Percentiles rank a stretch among this genome's conserved stretches.
These are phyloP conservation scores for Fusarium anguioides DNA, from an alignment of 2,329 filamentous ascomycete species.

Conservation along the genomic window DNA sequence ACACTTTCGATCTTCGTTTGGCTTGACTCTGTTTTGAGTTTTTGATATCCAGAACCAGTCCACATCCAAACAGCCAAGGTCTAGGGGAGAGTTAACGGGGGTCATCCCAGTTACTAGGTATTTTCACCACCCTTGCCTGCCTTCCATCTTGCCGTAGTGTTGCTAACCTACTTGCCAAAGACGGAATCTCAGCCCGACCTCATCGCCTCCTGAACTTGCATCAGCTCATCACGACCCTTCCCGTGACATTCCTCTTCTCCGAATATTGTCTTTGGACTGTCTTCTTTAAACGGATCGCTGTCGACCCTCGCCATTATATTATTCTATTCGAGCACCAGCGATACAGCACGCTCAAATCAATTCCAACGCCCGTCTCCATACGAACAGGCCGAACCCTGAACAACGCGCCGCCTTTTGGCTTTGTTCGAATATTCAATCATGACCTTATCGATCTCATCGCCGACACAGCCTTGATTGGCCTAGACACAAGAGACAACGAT, in stretches of 20 bases:
- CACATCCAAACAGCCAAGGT: conserved; percentile 13
- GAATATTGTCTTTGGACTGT: conserved; percentile 23
- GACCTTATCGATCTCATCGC: conserved; percentile 46
- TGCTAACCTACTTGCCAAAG: conserved; percentile 30
- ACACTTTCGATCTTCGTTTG: conserved; percentile 23
- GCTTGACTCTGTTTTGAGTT: conserved; percentile 35
- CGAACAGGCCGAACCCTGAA: conserved; percentile 32
- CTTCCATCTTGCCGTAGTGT: conserved; percentile 9
- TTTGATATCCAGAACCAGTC: conserved; percentile 31
- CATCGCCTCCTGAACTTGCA: conserved; percentile 39
- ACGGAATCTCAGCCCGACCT: conserved; percentile 35
- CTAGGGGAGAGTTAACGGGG: conserved; percentile 38
- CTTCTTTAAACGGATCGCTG: conserved; percentile 10
- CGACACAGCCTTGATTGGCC: conserved; percentile 48
- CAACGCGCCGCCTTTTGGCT: conserved; percentile 40
- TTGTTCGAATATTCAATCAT: conserved; percentile 45
- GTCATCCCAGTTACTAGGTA: conserved; percentile 42
- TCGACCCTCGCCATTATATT: neutral
- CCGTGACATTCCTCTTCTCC: conserved; percentile 35
- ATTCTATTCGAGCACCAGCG: conserved; percentile 1
- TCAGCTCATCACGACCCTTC: conserved; percentile 45
- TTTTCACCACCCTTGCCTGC: conserved; percentile 35
- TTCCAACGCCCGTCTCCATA: conserved; percentile 7
- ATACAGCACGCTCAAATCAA: conserved; percentile 7
- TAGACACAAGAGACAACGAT: conserved; percentile 37